Evolutionary conservation across 108 stramenopile species (phyloP).

Genomic region (Conticribra guillardii): DNA sequence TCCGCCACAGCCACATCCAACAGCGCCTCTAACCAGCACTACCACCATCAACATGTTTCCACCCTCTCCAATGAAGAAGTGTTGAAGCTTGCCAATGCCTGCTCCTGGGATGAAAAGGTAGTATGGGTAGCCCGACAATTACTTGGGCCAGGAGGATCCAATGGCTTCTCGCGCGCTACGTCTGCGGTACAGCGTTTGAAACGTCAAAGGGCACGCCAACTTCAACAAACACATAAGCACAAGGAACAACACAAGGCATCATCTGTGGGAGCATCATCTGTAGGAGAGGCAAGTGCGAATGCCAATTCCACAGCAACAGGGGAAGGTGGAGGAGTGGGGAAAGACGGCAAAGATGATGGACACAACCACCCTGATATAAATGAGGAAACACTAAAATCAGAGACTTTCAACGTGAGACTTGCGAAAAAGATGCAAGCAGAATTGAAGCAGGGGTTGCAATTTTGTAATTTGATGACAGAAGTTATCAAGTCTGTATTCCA

Average conservation of each 20-base stretch:
- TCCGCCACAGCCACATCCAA: background rate
- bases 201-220: slow-evolving; percentile 74
- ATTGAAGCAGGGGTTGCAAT: slow-evolving; percentile 64
- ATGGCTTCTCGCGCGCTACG: slow-evolving; percentile 78
- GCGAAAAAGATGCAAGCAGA: slow-evolving; percentile 75
- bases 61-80: background rate
- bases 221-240: background rate
- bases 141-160: slow-evolving; percentile 10
- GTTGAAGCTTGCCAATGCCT: background rate
- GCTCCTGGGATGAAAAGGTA: background rate
- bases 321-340: no score
- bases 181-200: slow-evolving; percentile 75
- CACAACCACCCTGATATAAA: slow-evolving; percentile 7
- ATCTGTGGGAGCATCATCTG: no score
- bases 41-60: background rate
- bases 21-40: background rate
- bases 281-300: no score
- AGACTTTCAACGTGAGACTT: slow-evolving; percentile 71
- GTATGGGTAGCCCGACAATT: background rate
- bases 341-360: slow-evolving; percentile 40
- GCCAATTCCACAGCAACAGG: no score
- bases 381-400: slow-evolving; percentile 55
- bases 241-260: no score
- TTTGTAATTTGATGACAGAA: slow-evolving; percentile 63
- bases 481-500: slow-evolving; percentile 56